Evolutionary conservation across 1,139 yeast genomes (phyloP).

Genomic region (Candida labiduridarum): DNA sequence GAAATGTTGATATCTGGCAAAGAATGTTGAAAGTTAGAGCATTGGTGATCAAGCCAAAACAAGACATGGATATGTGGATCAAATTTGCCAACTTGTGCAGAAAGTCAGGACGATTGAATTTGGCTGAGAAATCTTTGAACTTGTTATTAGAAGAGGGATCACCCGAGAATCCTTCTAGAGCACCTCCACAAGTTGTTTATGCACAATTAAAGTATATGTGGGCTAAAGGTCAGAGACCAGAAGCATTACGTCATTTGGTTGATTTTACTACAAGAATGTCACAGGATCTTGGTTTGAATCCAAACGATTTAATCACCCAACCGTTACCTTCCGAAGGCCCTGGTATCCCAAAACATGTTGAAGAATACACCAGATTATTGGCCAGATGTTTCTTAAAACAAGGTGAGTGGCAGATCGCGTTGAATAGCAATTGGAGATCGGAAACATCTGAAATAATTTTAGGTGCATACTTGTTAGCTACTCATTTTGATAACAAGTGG

Average conservation of each 20-base stretch:
- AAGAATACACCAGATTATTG: slow-evolving; percentile 80
- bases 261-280: slow-evolving; percentile 93
- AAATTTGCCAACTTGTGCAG: slow-evolving; percentile 95
- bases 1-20: slow-evolving; percentile 98
- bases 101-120: slow-evolving; percentile 86
- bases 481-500: slow-evolving; percentile 92
- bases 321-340: slow-evolving; percentile 81
- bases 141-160: slow-evolving; percentile 67
- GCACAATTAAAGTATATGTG: slow-evolving; percentile 96
- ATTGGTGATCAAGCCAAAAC: slow-evolving; percentile 89
- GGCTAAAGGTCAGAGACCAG: slow-evolving; percentile 90
- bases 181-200: slow-evolving; percentile 95
- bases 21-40: slow-evolving; percentile 93
- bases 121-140: slow-evolving; percentile 90
- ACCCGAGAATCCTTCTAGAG: slow-evolving; percentile 67
- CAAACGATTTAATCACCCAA: slow-evolving; percentile 81
- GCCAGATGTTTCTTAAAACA: slow-evolving; percentile 96
- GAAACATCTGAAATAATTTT: slow-evolving; percentile 79
- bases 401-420: slow-evolving; percentile 95
- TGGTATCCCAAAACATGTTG: slow-evolving; percentile 74
- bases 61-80: slow-evolving; percentile 98
- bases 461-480: slow-evolving; percentile 90
- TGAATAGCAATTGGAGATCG: slow-evolving; percentile 77
- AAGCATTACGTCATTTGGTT: slow-evolving; percentile 81
- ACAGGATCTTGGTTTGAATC: slow-evolving; percentile 77